Conservation (phyloP, 148 eudicot genomes). For the Vaccinium vitisidaea region DNA sequence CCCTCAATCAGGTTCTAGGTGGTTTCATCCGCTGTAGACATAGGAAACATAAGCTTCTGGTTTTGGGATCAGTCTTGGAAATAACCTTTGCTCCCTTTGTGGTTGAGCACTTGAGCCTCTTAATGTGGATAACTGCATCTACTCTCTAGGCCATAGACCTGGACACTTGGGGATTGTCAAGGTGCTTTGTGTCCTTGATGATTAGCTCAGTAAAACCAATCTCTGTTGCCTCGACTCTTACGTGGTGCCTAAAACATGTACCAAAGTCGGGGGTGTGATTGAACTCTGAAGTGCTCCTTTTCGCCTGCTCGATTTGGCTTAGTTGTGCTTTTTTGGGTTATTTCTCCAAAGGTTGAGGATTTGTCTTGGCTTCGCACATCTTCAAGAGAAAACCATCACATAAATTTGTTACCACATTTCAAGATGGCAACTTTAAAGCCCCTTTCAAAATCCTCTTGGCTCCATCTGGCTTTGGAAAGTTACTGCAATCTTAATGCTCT, state of each 20-base stretch:
- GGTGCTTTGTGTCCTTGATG: background rate
- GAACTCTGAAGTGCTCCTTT: background rate
- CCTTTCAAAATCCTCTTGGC: background rate
- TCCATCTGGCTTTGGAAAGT: slow-evolving; percentile 4
- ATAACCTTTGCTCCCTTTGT: background rate
- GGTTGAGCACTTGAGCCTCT: background rate
- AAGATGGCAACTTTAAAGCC: background rate
- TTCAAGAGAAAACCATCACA: background rate
- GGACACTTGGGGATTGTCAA: background rate
- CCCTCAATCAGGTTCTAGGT: background rate
- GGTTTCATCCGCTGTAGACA: background rate
- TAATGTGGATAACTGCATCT: background rate
- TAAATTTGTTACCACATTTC: background rate
- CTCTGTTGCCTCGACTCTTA: background rate
- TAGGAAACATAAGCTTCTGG: background rate
- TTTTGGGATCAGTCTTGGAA: background rate
- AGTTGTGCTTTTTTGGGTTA: background rate
- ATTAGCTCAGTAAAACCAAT: background rate
- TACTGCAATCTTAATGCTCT: background rate
- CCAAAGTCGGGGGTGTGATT: background rate
- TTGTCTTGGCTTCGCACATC: background rate
- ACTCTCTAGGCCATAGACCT: background rate
- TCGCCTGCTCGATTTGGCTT: background rate
- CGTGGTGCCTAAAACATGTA: background rate
- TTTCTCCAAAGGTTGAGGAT: background rate